These are phyloP conservation scores for Pythium aristosporum DNA, from an alignment of 352 stramenopile genomes.

Conservation along the genomic window DNA sequence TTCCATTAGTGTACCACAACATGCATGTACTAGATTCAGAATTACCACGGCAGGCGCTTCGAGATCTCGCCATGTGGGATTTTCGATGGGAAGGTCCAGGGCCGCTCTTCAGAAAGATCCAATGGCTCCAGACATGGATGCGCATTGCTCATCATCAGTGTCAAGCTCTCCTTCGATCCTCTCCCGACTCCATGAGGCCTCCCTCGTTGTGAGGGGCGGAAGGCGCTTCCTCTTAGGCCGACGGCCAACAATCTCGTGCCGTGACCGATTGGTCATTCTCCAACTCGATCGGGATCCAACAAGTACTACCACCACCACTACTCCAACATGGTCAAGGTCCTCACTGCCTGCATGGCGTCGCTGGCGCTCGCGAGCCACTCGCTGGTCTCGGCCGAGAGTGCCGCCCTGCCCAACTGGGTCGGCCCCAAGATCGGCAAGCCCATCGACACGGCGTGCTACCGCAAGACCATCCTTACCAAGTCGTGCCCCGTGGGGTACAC, in stretches of 20 bases:
- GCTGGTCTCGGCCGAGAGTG: slow-evolving; percentile 10
- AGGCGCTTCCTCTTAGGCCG: too few relatives aligned
- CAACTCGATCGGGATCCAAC: background rate
- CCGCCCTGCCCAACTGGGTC: slow-evolving; percentile 35
- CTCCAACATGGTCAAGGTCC: slow-evolving; percentile 17
- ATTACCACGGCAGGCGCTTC: too few relatives aligned
- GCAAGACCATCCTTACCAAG: slow-evolving; percentile 39
- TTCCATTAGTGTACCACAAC: too few relatives aligned
- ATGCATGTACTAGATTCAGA: too few relatives aligned
- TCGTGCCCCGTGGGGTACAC: slow-evolving; percentile 46
- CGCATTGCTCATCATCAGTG: too few relatives aligned
- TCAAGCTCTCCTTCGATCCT: too few relatives aligned
- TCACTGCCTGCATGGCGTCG: slow-evolving; percentile 7
- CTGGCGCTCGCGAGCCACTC: slow-evolving; percentile 13
- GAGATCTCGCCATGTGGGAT: too few relatives aligned
- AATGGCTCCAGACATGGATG: too few relatives aligned
- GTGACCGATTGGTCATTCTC: background rate
- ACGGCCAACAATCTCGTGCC: background rate
- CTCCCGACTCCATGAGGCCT: too few relatives aligned
- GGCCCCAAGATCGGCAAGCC: slow-evolving; percentile 28
- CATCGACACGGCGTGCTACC: slow-evolving; percentile 47
- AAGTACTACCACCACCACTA: background rate
- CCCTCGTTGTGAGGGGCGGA: too few relatives aligned
- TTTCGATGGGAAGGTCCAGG: too few relatives aligned
- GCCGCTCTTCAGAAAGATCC: too few relatives aligned